These are phyloP conservation scores for Yamadazyma ubonensis DNA, from an alignment of 805 yeast species.

Conservation along the genomic window DNA sequence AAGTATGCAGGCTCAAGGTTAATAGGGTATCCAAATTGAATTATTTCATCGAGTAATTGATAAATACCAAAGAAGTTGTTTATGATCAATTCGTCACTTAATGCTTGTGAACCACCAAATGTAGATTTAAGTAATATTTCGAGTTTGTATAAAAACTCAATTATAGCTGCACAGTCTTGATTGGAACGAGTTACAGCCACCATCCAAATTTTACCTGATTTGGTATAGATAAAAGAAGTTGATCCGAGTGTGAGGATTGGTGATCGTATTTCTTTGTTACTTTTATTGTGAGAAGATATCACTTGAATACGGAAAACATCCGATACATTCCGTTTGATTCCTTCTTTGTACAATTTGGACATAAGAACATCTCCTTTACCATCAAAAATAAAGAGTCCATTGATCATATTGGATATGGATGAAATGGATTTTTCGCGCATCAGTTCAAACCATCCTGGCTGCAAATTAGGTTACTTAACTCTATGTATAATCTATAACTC, in stretches of 20 bases:
- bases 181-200: constrained; percentile 90
- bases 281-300: constrained; percentile 50
- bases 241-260: constrained; percentile 79
- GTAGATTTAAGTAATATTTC: constrained; percentile 46
- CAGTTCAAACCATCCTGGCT: too few relatives aligned
- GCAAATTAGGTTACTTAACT: too few relatives aligned
- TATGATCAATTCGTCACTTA: constrained; percentile 45
- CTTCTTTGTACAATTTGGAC: constrained; percentile 69
- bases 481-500: neutral
- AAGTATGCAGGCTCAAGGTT: constrained; percentile 49
- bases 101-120: constrained; percentile 21
- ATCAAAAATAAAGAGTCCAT: constrained; percentile 78
- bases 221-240: constrained; percentile 82
- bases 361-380: constrained; percentile 81
- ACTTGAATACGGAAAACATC: constrained; percentile 94
- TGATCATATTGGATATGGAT: constrained; percentile 54
- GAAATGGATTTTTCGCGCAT: neutral
- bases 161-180: constrained; percentile 74
- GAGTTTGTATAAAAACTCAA: constrained; percentile 74
- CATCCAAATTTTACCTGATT: constrained; percentile 62
- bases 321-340: constrained; percentile 72
- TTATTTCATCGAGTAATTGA: constrained; percentile 72
- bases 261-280: constrained; percentile 26
- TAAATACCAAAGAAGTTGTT: constrained; percentile 68
- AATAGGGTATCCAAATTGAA: constrained; percentile 79